Conservation (phyloP, 2,329 filamentous ascomycete species). For the Didymella lethalis region DNA sequence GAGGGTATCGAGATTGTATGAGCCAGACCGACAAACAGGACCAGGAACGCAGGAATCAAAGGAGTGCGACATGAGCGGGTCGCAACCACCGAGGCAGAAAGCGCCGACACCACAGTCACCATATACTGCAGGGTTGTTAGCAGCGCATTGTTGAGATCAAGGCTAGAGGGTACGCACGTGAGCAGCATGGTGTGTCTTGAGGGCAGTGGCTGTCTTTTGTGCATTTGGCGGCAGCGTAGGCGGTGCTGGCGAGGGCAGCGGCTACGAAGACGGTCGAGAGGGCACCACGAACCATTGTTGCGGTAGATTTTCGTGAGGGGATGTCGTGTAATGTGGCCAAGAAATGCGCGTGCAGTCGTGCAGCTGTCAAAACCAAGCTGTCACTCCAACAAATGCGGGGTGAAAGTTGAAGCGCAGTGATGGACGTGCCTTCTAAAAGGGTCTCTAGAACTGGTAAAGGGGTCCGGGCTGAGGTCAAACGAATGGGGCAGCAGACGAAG, state of each 20-base stretch:
- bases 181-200: constrained; percentile 58
- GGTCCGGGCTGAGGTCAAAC: constrained; percentile 12
- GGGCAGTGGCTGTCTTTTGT: constrained; percentile 69
- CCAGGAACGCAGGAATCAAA: constrained; percentile 85
- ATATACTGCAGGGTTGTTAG: constrained; percentile 70
- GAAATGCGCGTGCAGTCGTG: constrained; percentile 24
- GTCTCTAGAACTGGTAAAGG: constrained; percentile 3
- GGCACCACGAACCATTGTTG: constrained; percentile 42
- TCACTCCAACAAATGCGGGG: constrained; percentile 9
- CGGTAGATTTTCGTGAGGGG: constrained; percentile 24
- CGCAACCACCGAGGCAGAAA: constrained; percentile 95
- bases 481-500: constrained; percentile 9
- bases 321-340: constrained; percentile 47
- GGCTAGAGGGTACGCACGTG: constrained; percentile 42
- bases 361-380: constrained; percentile 34
- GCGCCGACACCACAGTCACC: constrained; percentile 92
- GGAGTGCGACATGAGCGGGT: constrained; percentile 81
- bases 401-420: background rate
- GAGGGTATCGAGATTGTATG: constrained; percentile 76
- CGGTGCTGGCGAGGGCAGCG: constrained; percentile 37
- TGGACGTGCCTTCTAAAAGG: constrained; percentile 7
- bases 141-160: constrained; percentile 7
- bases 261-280: constrained; percentile 42
- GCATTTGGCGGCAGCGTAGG: constrained; percentile 50
- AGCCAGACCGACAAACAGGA: constrained; percentile 79